Evolutionary conservation across 2,329 filamentous ascomycete genomes (phyloP), one percentile per base, ranked within the genome.

Genomic region (Diaporthe amygdali): DNA sequence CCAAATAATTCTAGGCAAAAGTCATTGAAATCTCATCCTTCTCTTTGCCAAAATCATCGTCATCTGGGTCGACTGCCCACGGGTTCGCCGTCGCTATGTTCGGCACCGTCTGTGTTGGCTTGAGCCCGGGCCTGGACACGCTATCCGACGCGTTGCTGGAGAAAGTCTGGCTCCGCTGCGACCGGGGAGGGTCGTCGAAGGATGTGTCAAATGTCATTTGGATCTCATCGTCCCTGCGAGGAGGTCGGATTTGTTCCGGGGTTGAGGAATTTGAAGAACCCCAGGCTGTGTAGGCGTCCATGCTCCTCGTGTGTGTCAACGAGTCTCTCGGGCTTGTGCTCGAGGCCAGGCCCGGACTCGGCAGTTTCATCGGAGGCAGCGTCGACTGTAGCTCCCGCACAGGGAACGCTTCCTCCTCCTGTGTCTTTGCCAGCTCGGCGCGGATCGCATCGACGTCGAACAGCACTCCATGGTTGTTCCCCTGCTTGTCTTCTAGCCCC

Each of bases 381-480:
- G 95, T 98, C 63, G 93, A 95, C 81, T 96, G 89, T 71, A 98
- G 89, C 82, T 98, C 94, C 78, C 91, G 92, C 74, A 97, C 90
- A 79, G 89, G 86, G 56, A 91, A 75, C 69, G 87, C 72, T 61
- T 79, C 82, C 51, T 84, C 82, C 66, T 81, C 77, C 46, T 91
- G 87, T 73, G 96, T 93, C 61, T 89, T 90, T 34, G 94, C 94
- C 41, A 99, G 85, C 77, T 97, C 94, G 12, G 94, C 92, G 61
- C 94, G 89, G 74, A 99, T 98, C 15, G 96, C 96, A 77, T 99
- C 96, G 56, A 99, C 90, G 77, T 99, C 96, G 77, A 99, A 99
- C 55, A 99, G 86, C 10, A 98, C 92, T 41, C 89, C 89, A 51
- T 85, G 84, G 76, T 89, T 91, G 70, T 81, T 87, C 6, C 85